A percentile compares a stretch with the other conserved stretches of the same genome.
phyloP scores from a whole-genome alignment of 306 rosid species.

The Boehmeria nivea region DNA sequence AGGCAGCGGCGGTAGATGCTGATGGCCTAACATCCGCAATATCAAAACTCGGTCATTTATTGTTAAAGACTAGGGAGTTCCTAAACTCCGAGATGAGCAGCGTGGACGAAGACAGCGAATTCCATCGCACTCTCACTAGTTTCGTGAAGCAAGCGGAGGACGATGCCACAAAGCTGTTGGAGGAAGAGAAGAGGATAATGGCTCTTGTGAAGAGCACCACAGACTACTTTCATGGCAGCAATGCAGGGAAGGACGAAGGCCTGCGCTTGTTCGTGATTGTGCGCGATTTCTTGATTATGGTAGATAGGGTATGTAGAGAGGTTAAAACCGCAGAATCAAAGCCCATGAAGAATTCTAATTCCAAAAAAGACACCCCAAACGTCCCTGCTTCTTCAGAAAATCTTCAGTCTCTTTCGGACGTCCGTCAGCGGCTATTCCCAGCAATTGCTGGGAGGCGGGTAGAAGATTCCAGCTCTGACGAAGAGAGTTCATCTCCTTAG shows the following conservation, averaged over 20 bases:
- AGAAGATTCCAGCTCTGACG: constrained; percentile 63
- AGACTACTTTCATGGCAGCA: constrained; percentile 91
- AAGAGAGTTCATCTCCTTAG: constrained; percentile 32
- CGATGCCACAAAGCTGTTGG: constrained; percentile 42
- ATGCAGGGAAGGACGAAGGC: constrained; percentile 83
- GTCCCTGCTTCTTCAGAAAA: constrained; percentile 25
- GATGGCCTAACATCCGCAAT: constrained; percentile 41
- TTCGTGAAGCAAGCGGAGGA: constrained; percentile 46
- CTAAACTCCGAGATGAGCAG: constrained; percentile 44
- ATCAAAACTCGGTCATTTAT: constrained; percentile 40
- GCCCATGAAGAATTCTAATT: constrained; percentile 16
- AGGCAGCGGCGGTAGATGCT: constrained; percentile 67
- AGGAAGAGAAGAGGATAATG: constrained; percentile 76
- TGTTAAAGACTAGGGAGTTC: constrained; percentile 34
- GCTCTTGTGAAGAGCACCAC: constrained; percentile 61
- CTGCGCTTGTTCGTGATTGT: constrained; percentile 59
- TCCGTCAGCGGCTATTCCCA: constrained; percentile 55
- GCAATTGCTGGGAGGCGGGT: constrained; percentile 61
- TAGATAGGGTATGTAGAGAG: constrained; percentile 71
- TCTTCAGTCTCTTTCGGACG: constrained; percentile 21
- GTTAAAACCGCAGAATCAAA: constrained; percentile 33
- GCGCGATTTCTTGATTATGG: constrained; percentile 69
- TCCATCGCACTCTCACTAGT: constrained; percentile 24
- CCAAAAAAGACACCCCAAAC: constrained; percentile 39
- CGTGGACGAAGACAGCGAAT: constrained; percentile 49